Evolutionary conservation across 176 grass and related monocot genomes (phyloP).

Genomic region (Carex littledalei): DNA sequence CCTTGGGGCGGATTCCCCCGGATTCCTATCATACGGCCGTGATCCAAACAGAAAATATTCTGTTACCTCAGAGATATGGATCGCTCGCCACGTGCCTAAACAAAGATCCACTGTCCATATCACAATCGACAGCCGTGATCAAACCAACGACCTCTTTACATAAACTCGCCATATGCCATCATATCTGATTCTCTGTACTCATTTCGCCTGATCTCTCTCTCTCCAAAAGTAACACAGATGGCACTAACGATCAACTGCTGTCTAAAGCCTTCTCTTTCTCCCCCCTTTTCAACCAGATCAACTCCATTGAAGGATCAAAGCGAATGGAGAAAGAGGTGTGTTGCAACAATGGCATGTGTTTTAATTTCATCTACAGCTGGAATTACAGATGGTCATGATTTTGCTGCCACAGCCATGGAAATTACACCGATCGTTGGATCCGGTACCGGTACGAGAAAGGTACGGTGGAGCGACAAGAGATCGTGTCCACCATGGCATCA

Average conservation of each 20-base stretch:
- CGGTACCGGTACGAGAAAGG: not conserved
- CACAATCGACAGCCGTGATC: slow-evolving; percentile 36
- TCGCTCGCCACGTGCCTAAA: not conserved
- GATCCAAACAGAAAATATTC: no score
- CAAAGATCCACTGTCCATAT: slow-evolving; percentile 45
- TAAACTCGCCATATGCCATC: not conserved
- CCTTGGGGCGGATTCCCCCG: no score
- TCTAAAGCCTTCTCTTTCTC: slow-evolving; percentile 30
- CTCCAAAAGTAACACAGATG: slow-evolving; percentile 22
- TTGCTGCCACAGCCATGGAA: not conserved
- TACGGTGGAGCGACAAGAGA: slow-evolving; percentile 81
- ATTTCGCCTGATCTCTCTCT: not conserved
- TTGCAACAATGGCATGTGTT: slow-evolving; percentile 43
- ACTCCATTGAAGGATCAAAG: slow-evolving; percentile 12
- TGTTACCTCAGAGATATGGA: no score
- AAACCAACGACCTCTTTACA: slow-evolving; percentile 17
- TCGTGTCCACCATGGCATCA: slow-evolving; percentile 69
- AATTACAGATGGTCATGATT: not conserved
- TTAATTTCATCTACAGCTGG: slow-evolving; percentile 37
- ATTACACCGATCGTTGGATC: slow-evolving; percentile 10
- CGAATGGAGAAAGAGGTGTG: slow-evolving; percentile 40
- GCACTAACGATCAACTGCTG: slow-evolving; percentile 47
- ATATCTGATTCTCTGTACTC: slow-evolving; percentile 14
- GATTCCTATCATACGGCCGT: no score
- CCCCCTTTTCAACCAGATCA: not conserved